Base-by-base conservation (phyloP, 2,329 filamentous ascomycete species). In the Aspergillus calidoustus region DNA sequence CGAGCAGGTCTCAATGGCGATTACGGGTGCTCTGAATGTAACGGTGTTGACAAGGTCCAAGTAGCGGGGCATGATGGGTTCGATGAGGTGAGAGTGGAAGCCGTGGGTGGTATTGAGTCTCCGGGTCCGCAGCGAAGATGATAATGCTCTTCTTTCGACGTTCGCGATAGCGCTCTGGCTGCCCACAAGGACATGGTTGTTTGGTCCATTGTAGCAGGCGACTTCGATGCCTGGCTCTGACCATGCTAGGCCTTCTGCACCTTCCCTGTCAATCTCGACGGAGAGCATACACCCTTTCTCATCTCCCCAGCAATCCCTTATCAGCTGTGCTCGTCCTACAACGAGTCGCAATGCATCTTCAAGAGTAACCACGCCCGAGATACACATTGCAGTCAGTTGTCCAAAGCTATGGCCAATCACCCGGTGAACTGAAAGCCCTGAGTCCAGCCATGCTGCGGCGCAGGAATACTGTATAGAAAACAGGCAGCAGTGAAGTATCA, bases 121-220 rank as follows among this genome's bases (percentile, higher is more conserved):
- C 81, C 81, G 25, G 7, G 57, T 53, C 67, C 74, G 47, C 22
- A 76, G 60, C 15, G 52, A 22, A 6, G 38, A 19, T 41, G 34
- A 41, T 2, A 41, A 8, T 49, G 57, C 3, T 9, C 23, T n/a
- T 13, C 41, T 52, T 19, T 3, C 22, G 3, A 61, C 44, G 0
- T 62, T 65, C 3, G 78, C 70, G 8, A 82, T 76, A 1, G 72
- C 71, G 0, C 38, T 43, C 0, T 68, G 59, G 0, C 73, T 64
- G 0, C 82, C 82, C 1, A 77, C 79, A 1, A 85, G 22, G 0
- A 78, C 79, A 63, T 80, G 78, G 61, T 73, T 81, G 4, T 61
- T 65, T 0, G 78, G 78, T 0, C 81, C 79, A 53, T 83, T 84
- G 67, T 73, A 81, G 65, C 83, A 85, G 0, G 84, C 83, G 41